Evolutionary conservation across 306 rosid species (phyloP).

Genomic region (Quercus alba): DNA sequence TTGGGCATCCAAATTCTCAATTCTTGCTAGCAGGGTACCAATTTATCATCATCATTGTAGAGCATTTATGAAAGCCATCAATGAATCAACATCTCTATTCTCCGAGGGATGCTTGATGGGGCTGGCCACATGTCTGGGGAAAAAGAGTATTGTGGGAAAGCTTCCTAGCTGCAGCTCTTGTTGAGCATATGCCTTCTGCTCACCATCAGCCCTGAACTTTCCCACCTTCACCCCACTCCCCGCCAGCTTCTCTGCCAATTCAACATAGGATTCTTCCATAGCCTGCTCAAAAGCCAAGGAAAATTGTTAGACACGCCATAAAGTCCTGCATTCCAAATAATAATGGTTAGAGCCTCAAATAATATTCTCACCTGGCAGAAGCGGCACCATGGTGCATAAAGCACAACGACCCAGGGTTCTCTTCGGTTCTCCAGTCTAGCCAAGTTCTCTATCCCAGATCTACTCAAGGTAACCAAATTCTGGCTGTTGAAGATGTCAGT

Average conservation of each 20-base stretch:
- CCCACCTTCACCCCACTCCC: slow-evolving; percentile 78
- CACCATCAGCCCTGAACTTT: slow-evolving; percentile 83
- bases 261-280: slow-evolving; percentile 75
- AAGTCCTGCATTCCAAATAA: background rate
- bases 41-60: slow-evolving; percentile 38
- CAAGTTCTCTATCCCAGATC: slow-evolving; percentile 78
- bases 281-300: slow-evolving; percentile 33
- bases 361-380: slow-evolving; percentile 58
- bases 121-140: slow-evolving; percentile 68
- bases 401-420: slow-evolving; percentile 80
- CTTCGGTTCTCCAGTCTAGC: slow-evolving; percentile 49
- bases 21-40: background rate
- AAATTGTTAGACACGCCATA: background rate
- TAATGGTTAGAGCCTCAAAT: background rate
- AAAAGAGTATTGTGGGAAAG: slow-evolving; percentile 85
- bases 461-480: slow-evolving; percentile 53
- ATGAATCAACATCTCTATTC: slow-evolving; percentile 73
- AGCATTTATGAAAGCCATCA: slow-evolving; percentile 75
- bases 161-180: slow-evolving; percentile 61
- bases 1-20: background rate
- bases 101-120: slow-evolving; percentile 75
- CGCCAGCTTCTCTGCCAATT: slow-evolving; percentile 62
- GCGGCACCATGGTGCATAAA: slow-evolving; percentile 93
- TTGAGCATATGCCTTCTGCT: slow-evolving; percentile 72
- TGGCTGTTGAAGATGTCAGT: slow-evolving; percentile 58